These are phyloP conservation scores for Hirschioporus abietinus DNA, from an alignment of 768 basidiomycete genomes.

Conservation along the genomic window DNA sequence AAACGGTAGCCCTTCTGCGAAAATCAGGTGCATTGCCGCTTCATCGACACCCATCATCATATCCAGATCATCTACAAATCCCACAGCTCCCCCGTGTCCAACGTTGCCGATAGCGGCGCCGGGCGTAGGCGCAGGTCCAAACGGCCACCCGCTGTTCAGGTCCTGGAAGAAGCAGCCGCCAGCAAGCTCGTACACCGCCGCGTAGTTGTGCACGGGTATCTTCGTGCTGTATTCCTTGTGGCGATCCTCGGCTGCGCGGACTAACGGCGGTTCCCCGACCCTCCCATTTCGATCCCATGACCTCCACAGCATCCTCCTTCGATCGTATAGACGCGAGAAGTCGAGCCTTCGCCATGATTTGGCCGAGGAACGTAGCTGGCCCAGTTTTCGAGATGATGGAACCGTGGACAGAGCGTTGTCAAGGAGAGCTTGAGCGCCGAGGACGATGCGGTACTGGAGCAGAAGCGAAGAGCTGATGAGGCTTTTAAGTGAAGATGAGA, in stretches of 20 bases:
- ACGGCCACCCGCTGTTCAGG: neutral
- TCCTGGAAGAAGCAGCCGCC: slow-evolving; percentile 4
- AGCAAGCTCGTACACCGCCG: slow-evolving; percentile 1
- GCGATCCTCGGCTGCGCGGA: neutral
- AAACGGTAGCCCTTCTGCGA: too few relatives aligned
- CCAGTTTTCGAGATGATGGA: neutral
- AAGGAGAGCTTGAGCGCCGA: neutral
- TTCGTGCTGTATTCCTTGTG: neutral
- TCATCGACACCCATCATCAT: too few relatives aligned
- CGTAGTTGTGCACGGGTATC: neutral
- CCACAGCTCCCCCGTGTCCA: too few relatives aligned
- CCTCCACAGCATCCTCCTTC: neutral
- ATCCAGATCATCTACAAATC: too few relatives aligned
- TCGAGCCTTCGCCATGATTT: neutral
- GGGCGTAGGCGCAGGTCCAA: neutral
- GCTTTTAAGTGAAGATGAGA: neutral
- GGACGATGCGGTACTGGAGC: neutral
- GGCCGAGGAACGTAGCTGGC: neutral
- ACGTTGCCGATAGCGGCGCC: too few relatives aligned
- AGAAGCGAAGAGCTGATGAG: neutral
- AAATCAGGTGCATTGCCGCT: too few relatives aligned
- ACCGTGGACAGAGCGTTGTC: neutral
- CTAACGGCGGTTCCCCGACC: neutral
- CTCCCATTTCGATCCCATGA: neutral
- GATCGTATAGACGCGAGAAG: neutral